Conservation (phyloP, 2,329 filamentous ascomycete genomes). For the Calonectria hongkongensis region DNA sequence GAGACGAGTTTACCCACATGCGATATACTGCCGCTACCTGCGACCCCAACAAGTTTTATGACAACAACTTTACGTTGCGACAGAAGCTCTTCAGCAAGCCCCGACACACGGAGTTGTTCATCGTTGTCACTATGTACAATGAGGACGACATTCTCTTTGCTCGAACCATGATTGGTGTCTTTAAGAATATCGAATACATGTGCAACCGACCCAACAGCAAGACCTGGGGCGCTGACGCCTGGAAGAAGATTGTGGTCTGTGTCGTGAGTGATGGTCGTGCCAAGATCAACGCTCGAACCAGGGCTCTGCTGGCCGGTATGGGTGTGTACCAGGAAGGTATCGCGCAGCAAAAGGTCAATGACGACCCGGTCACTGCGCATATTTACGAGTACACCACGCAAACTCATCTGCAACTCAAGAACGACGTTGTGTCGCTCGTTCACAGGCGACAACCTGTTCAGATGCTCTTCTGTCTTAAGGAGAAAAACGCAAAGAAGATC, state of each 20-base stretch:
- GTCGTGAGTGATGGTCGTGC: slow-evolving; percentile 97
- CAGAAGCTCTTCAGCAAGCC: slow-evolving; percentile 95
- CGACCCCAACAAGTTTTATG: slow-evolving; percentile 91
- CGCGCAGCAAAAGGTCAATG: slow-evolving; percentile 97
- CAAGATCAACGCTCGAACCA: slow-evolving; percentile 95
- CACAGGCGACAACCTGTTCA: slow-evolving; percentile 93
- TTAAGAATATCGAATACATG: slow-evolving; percentile 99
- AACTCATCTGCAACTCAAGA: slow-evolving; percentile 91
- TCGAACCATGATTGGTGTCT: slow-evolving; percentile 95
- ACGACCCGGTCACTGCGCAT: slow-evolving; percentile 96
- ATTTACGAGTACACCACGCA: slow-evolving; percentile 97
- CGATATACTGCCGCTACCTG: slow-evolving; percentile 96
- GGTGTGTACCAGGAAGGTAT: slow-evolving; percentile 99
- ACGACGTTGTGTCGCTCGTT: slow-evolving; percentile 88
- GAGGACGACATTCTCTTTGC: slow-evolving; percentile 98
- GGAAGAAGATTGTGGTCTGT: slow-evolving; percentile 99
- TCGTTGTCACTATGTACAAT: slow-evolving; percentile 99
- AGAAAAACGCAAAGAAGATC: slow-evolving; percentile 99
- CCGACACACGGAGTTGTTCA: slow-evolving; percentile 94
- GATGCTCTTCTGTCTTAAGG: slow-evolving; percentile 98
- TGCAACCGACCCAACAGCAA: slow-evolving; percentile 94
- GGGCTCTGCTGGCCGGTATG: slow-evolving; percentile 91
- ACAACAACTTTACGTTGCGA: slow-evolving; percentile 91
- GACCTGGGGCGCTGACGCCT: slow-evolving; percentile 98
- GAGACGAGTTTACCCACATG: slow-evolving; percentile 94